Evolutionary conservation across 1,139 yeast species (phyloP), one percentile per base, ranked within the genome.

Genomic region (Eremothecium coryli): DNA sequence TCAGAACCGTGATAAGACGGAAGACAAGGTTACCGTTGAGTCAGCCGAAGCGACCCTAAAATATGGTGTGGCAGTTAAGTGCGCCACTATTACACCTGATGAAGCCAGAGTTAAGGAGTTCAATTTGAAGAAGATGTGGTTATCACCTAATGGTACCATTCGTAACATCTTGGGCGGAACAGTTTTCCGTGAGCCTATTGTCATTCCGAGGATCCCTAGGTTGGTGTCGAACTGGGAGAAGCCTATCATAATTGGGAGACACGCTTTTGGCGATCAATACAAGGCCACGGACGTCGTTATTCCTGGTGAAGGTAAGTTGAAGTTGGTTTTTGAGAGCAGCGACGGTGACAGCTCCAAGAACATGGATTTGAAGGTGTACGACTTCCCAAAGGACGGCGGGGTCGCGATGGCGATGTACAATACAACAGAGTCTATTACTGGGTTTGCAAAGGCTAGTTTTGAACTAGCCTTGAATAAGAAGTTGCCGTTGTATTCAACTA

Each of bases 71-170:
- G 93, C 88, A 39, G 74, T 81, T 45, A 81, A 81, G 60, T 81
- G 93, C 70, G 93, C 93, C 39, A 81, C 93, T 29, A 81, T 81
- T 49, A 81, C 93, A 2, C 93, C 93, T 2, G 93, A 81, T 56
- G 93, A 81, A 59, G 78, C 75, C 26, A 71, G 93, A 62, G 90
- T 81, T 31, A 66, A 76, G 52, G 93, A 81, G 55, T 81, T 79
- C 54, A 65, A 69, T 34, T 66, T 81, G 58, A 77, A 78, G 58
- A 75, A 81, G 57, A 81, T 81, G 93, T 81, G 90, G 90, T 69
- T 76, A 41, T 79, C 88, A 12, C 93, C 93, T 48, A 81, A 81
- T 56, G 93, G 93, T 45, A 81, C 93, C 23, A 78, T 81, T 52
- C 71, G 93, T 66, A 81, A 81, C 60, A 78, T 81, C 41, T 62